These are phyloP conservation scores for Pleurostoma richardsiae DNA, from an alignment of 2,329 filamentous ascomycete species.

Conservation along the genomic window DNA sequence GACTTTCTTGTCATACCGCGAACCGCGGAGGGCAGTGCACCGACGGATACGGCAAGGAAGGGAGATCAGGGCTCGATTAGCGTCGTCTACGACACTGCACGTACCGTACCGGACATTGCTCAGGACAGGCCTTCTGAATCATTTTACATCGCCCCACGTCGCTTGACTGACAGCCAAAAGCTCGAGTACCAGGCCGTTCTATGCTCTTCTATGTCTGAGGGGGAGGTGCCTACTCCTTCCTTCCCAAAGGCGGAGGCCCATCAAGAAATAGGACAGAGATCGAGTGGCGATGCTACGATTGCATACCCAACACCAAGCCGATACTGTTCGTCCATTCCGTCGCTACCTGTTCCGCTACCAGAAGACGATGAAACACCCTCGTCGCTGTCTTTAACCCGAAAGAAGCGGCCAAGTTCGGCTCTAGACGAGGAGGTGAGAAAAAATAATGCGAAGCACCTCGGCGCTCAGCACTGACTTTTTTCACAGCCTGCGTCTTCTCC, in stretches of 20 bases:
- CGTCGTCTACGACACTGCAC: slow-evolving; percentile 5
- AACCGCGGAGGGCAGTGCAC: slow-evolving; percentile 4
- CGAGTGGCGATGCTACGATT: slow-evolving; percentile 24
- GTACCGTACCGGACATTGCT: neutral
- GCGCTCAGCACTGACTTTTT: no score
- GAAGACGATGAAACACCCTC: neutral
- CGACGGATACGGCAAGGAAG: slow-evolving; percentile 4
- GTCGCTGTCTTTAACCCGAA: neutral
- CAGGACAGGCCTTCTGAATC: slow-evolving; percentile 8
- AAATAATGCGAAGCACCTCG: neutral
- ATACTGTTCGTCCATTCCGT: slow-evolving; percentile 13
- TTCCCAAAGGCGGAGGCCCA: slow-evolving; percentile 4
- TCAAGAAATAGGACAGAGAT: slow-evolving; percentile 12
- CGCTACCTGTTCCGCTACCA: slow-evolving; percentile 1
- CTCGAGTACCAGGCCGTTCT: slow-evolving; percentile 25
- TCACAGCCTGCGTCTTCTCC: no score
- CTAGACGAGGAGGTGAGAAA: neutral
- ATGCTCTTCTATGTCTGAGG: slow-evolving; percentile 11
- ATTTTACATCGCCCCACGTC: slow-evolving; percentile 25
- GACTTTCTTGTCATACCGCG: slow-evolving; percentile 13
- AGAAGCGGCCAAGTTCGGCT: neutral
- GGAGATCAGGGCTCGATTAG: slow-evolving; percentile 3
- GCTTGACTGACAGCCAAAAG: slow-evolving; percentile 30
- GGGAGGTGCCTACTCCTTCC: slow-evolving; percentile 6
- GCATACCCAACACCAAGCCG: slow-evolving; percentile 28